Percentiles rank a stretch among this genome's conserved stretches.
Evolutionary conservation across 2,329 filamentous ascomycete genomes (phyloP).

Genomic region (Phaeosphaeriaceae sp.): DNA sequence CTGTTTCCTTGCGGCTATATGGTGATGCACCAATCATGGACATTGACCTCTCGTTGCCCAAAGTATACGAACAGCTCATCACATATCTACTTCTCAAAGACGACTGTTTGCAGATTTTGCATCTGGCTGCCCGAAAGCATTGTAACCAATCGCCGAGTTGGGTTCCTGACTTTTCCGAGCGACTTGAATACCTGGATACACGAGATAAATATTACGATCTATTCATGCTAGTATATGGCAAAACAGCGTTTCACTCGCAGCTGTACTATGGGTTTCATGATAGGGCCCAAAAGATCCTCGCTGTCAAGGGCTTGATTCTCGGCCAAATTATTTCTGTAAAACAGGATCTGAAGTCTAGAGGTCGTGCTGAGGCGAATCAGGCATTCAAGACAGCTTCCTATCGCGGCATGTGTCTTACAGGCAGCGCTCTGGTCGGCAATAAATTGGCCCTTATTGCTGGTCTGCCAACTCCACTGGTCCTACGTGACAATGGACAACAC

Average conservation of each 20-base stretch:
- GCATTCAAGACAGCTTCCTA: not conserved
- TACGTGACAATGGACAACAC: not conserved
- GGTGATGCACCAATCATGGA: not conserved
- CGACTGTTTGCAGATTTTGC: not conserved
- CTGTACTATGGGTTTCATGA: not conserved
- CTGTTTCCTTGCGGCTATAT: not conserved
- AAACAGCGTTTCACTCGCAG: not conserved
- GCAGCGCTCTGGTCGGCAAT: not conserved
- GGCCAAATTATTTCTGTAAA: not conserved
- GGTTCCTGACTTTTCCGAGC: conserved; percentile 5
- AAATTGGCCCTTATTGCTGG: not conserved
- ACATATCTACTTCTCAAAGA: not conserved
- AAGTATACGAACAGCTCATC: not conserved
- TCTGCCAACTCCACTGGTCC: not conserved
- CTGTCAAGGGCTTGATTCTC: not conserved
- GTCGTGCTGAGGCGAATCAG: not conserved
- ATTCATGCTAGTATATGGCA: not conserved
- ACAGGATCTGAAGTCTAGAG: not conserved
- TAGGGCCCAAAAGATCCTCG: not conserved
- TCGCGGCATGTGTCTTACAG: not conserved
- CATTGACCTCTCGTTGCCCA: not conserved
- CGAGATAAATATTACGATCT: not conserved
- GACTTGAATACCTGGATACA: not conserved
- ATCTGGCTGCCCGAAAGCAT: not conserved
- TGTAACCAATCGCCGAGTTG: conserved; percentile 3